phyloP scores from a whole-genome alignment of 441 rosid species.

The Metrosideros polymorpha region DNA sequence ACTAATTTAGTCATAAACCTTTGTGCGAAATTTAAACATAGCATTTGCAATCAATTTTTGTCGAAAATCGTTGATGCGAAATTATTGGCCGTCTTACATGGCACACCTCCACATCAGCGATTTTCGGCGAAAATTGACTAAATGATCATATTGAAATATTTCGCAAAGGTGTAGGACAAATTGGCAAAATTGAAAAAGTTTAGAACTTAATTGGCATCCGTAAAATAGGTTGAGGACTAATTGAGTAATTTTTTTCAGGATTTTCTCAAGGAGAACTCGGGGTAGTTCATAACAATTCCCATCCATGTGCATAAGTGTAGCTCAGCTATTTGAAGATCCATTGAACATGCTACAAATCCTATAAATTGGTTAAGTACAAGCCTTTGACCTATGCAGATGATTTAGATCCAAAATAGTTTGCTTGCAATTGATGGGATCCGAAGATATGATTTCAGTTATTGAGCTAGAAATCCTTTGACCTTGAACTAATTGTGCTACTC shows the following conservation, averaged over 20 bases:
- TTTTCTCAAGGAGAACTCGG: not conserved
- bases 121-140: fast-evolving
- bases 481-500: not conserved
- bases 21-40: not conserved
- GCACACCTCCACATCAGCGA: no score
- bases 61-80: no score
- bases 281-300: not conserved
- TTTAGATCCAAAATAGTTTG: not conserved
- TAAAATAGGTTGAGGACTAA: not conserved
- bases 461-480: not conserved
- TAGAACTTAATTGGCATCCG: not conserved
- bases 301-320: not conserved
- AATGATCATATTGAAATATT: not conserved
- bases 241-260: not conserved
- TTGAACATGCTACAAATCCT: not conserved
- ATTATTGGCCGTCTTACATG: no score
- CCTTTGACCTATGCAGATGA: not conserved
- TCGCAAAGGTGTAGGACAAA: fast-evolving
- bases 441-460: not conserved
- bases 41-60: not conserved
- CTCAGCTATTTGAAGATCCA: not conserved
- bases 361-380: not conserved
- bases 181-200: not conserved
- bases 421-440: fast-evolving
- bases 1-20: not conserved